Evolutionary conservation across 306 rosid species (phyloP), one percentile per base, ranked within the genome.

Genomic region (Vicia faba): DNA sequence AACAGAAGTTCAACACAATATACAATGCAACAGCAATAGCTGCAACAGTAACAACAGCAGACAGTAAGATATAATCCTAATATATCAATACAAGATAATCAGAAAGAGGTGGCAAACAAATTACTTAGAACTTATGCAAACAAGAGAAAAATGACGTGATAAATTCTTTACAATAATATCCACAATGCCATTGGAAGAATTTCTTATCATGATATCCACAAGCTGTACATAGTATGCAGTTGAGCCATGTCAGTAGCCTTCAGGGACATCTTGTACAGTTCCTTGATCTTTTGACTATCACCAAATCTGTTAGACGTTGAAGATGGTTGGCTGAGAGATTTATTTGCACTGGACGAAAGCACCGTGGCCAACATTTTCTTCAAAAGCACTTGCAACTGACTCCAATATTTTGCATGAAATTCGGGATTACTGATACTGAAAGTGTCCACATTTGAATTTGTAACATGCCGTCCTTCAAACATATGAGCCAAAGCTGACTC

Each of bases 401-500:
- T 76, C 96, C 96, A 92, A 72, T 89, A 92, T 74, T 80, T 86
- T 51, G 89, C 85, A 70, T 87, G 89, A 39, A 84, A 38, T 60
- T 86, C 96, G 2, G 87, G 84, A 74, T 80, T 18, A 48, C 69
- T 63, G 45, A 51, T 74, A 53, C 68, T 62, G 78, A 73, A 75
- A 20, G 78, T 76, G 71, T 89, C 91, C 1, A 43, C 65, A 69
- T 75, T 58, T n/a, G 75, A 28, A 69, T 86, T 79, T 0, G 87
- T 77, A 28, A 92, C 61, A 40, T 83, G 83, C 13, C 88, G 96
- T 62, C 89, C 98, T 83, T 89, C 96, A 38, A 92, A 91, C 96
- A 92, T 75, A 74, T 81, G 80, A 36, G 80, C 84, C 61, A 92
- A 56, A 80, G 96, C 91, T 46, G 86, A 83, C 66, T 92, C 98